Percentiles rank a stretch among this genome's conserved stretches.
phyloP scores from a whole-genome alignment of 345 rosid species.

The Brassica cretica region DNA sequence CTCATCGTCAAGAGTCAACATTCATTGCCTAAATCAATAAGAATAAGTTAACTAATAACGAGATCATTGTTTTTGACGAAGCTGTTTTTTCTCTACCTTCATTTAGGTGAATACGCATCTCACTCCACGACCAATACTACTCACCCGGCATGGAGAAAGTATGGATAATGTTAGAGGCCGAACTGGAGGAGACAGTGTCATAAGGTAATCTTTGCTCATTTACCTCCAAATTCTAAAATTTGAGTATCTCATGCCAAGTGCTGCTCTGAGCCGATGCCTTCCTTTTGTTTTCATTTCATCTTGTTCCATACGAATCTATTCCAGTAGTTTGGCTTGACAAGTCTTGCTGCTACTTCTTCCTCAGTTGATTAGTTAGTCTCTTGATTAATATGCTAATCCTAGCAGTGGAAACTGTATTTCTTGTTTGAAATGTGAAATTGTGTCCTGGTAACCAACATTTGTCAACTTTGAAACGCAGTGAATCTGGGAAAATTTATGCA shows the following conservation, averaged over 20 bases:
- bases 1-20: constrained; percentile 13
- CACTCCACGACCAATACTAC: constrained; percentile 96
- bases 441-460: constrained; percentile 22
- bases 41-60: not conserved
- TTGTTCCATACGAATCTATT: constrained; percentile 5
- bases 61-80: not conserved
- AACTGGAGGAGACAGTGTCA: constrained; percentile 87
- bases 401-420: not conserved
- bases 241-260: not conserved
- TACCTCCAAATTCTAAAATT: not conserved
- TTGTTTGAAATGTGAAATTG: constrained; percentile 7
- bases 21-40: not conserved
- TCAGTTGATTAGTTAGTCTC: constrained; percentile 3
- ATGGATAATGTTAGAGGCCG: constrained; percentile 93
- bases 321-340: constrained; percentile 13
- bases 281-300: not conserved
- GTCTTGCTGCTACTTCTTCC: constrained; percentile 19
- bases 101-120: constrained; percentile 91
- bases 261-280: not conserved
- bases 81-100: constrained; percentile 6
- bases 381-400: constrained; percentile 15
- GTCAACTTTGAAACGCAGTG: constrained; percentile 53
- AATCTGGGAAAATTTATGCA: constrained; percentile 78
- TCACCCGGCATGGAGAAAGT: constrained; percentile 99
- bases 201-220: constrained; percentile 57